These are phyloP conservation scores for Gynandropsis gynandra DNA, from an alignment of 345 rosid species.

Conservation along the genomic window DNA sequence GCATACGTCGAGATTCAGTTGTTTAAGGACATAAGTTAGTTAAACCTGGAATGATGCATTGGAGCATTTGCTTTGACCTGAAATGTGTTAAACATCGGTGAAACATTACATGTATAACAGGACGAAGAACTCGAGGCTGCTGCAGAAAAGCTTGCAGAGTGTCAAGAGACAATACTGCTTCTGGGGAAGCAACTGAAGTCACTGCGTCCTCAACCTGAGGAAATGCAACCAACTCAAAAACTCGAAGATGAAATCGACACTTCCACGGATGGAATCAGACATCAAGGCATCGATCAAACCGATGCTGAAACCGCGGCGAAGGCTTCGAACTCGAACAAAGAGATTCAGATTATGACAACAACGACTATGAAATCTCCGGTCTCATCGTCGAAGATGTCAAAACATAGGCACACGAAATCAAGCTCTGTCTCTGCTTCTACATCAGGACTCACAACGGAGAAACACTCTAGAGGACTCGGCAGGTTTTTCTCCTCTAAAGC, in stretches of 20 bases:
- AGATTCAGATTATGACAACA: constrained; percentile 34
- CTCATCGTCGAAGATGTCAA: constrained; percentile 30
- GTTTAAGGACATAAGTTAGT: too few relatives aligned
- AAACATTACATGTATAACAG: constrained; percentile 32
- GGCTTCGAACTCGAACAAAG: constrained; percentile 45
- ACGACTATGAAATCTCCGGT: constrained; percentile 35
- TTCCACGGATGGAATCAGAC: too few relatives aligned
- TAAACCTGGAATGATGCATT: neutral
- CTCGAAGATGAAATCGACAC: constrained; percentile 32
- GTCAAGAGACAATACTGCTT: constrained; percentile 93
- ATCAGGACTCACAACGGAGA: constrained; percentile 59
- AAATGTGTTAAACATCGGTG: neutral
- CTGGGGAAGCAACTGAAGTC: constrained; percentile 84
- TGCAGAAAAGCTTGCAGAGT: constrained; percentile 88
- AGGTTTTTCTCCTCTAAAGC: constrained; percentile 91
- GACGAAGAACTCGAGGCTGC: constrained; percentile 81
- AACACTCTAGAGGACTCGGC: constrained; percentile 69
- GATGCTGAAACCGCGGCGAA: constrained; percentile 36
- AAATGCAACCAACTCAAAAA: constrained; percentile 37
- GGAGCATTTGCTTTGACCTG: neutral
- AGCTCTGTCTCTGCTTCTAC: constrained; percentile 41
- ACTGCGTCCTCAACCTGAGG: constrained; percentile 60
- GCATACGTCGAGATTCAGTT: too few relatives aligned
- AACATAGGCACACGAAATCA: constrained; percentile 52
- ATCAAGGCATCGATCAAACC: constrained; percentile 31